phyloP scores from a whole-genome alignment of 163 green algal genomes.

The Volvox carteri region DNA sequence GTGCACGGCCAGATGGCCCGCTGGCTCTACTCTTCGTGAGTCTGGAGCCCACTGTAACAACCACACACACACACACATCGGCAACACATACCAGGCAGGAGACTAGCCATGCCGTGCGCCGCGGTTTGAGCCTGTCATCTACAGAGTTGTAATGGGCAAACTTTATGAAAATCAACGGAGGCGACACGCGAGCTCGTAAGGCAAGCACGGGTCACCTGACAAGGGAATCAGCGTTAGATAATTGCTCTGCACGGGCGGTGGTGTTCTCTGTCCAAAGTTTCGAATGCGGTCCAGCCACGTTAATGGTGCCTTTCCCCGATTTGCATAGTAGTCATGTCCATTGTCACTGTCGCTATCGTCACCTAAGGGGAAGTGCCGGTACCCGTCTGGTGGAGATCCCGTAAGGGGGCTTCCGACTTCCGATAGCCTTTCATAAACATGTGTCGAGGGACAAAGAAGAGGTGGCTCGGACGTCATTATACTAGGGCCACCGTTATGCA shows the following conservation, averaged over 20 bases:
- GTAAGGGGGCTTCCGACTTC: slow-evolving; percentile 16
- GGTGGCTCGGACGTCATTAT: neutral
- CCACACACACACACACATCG: too few species aligned
- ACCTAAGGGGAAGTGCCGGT: neutral
- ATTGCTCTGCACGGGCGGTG: slow-evolving; percentile 10
- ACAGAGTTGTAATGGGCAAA: neutral
- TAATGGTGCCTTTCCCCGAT: neutral
- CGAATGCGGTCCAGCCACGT: neutral
- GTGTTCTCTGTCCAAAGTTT: neutral
- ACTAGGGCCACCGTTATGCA: neutral
- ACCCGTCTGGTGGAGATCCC: neutral
- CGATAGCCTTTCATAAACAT: slow-evolving; percentile 31
- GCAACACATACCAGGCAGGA: slow-evolving; percentile 26
- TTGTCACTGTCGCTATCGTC: slow-evolving; percentile 37
- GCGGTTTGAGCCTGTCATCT: slow-evolving; percentile 55
- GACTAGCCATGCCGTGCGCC: slow-evolving; percentile 32
- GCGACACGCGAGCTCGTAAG: neutral
- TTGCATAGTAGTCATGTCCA: neutral
- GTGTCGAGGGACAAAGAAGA: slow-evolving; percentile 2
- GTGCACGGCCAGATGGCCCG: too few species aligned
- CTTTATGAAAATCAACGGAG: neutral
- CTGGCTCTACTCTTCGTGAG: too few species aligned
- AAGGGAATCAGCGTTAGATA: slow-evolving; percentile 59
- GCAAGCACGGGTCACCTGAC: neutral
- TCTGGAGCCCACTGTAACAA: too few species aligned